phyloP scores from a whole-genome alignment of 805 yeast species.

The Lipomyces starkeyi region DNA sequence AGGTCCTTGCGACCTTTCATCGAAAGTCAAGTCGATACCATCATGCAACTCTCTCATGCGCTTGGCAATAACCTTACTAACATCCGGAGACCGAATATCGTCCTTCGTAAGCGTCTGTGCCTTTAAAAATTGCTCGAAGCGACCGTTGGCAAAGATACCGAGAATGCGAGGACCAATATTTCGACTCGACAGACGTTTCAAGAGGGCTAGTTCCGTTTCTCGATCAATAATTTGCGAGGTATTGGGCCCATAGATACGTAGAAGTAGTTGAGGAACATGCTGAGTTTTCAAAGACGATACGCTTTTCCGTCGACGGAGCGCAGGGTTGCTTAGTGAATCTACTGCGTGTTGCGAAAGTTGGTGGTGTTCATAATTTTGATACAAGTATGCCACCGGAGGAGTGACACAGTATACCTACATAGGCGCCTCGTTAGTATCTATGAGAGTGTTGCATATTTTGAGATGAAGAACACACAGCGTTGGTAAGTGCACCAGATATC shows the following conservation, averaged over 20 bases:
- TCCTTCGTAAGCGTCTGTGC: slow-evolving; percentile 76
- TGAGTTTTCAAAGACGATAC: slow-evolving; percentile 27
- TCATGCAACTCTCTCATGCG: slow-evolving; percentile 94
- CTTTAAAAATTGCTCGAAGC: slow-evolving; percentile 91
- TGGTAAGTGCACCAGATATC: slow-evolving; percentile 92
- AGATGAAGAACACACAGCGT: slow-evolving; percentile 58
- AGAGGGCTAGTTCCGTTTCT: slow-evolving; percentile 72
- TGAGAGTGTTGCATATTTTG: not conserved
- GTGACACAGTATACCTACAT: slow-evolving; percentile 62
- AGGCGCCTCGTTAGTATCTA: not conserved
- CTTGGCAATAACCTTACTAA: slow-evolving; percentile 85
- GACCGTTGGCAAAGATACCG: slow-evolving; percentile 90
- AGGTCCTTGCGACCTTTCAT: slow-evolving; percentile 68
- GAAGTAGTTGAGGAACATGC: slow-evolving; percentile 62
- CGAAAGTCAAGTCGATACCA: slow-evolving; percentile 67
- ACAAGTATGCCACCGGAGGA: slow-evolving; percentile 51
- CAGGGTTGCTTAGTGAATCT: slow-evolving; percentile 16
- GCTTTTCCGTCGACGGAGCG: slow-evolving; percentile 9
- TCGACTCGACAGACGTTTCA: slow-evolving; percentile 73
- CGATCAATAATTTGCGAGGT: slow-evolving; percentile 87
- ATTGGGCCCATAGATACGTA: slow-evolving; percentile 88
- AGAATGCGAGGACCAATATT: slow-evolving; percentile 86
- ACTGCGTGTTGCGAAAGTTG: not conserved
- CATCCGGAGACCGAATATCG: slow-evolving; percentile 75
- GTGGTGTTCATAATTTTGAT: slow-evolving; percentile 6